A percentile compares a stretch with the other conserved stretches of the same genome.
These are phyloP conservation scores for Asclepias syriaca DNA, from an alignment of 257 asterid genomes.

Conservation along the genomic window DNA sequence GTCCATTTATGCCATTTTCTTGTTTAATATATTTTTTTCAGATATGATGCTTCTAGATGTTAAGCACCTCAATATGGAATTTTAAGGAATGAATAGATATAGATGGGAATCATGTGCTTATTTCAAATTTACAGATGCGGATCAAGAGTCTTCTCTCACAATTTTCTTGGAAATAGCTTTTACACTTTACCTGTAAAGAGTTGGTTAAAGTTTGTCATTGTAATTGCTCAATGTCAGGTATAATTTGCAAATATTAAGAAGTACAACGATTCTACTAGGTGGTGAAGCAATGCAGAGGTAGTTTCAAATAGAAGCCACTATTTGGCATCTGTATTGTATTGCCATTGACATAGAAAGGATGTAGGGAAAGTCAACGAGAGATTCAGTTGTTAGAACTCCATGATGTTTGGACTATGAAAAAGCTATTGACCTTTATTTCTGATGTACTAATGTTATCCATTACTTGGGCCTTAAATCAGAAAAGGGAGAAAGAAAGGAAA, in stretches of 20 bases:
- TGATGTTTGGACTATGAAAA: not conserved
- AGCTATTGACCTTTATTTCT: not conserved
- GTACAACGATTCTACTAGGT: not conserved
- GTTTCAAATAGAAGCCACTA: not conserved
- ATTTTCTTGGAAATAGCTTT: not conserved
- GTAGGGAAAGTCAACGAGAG: not conserved
- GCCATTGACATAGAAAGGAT: not conserved
- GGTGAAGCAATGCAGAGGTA: not conserved
- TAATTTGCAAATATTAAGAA: not conserved
- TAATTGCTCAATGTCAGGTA: not conserved
- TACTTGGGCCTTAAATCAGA: not conserved
- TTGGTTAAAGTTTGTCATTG: not conserved
- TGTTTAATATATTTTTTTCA: not conserved
- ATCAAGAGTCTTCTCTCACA: not conserved
- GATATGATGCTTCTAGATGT: not conserved
- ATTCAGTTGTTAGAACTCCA: not conserved
- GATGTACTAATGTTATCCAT: not conserved
- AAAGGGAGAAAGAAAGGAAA: not conserved
- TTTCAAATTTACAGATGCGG: too few relatives aligned
- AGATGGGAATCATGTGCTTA: not conserved
- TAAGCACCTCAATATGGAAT: not conserved
- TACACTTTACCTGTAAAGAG: not conserved
- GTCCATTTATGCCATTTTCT: not conserved
- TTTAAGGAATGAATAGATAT: not conserved
- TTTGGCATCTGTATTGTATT: not conserved